Evolutionary conservation across 1,284 basidiomycete genomes (phyloP).

Genomic region (Schizophyllum amplum): DNA sequence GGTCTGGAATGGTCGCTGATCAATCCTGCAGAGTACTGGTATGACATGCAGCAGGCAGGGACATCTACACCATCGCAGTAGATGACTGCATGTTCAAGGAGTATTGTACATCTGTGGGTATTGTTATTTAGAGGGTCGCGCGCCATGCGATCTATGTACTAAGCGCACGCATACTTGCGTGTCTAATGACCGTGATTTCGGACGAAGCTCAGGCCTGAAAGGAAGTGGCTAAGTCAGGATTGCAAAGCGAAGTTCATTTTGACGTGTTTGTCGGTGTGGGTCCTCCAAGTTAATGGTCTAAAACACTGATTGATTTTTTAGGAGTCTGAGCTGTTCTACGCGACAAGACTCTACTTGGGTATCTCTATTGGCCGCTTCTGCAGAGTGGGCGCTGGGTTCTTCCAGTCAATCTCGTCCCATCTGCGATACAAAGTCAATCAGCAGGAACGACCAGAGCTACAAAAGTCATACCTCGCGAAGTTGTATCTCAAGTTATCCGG

Average conservation of each 20-base stretch:
- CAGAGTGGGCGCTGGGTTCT: neutral
- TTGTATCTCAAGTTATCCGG: conserved; percentile 45
- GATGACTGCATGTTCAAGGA: conserved; percentile 1
- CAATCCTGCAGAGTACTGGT: conserved; percentile 16
- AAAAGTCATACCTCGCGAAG: conserved; percentile 41
- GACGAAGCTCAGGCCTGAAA: too few relatives aligned
- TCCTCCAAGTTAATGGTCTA: too few relatives aligned
- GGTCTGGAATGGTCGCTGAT: conserved; percentile 4
- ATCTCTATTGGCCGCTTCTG: neutral
- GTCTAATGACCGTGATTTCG: too few relatives aligned
- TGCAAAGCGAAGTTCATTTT: too few relatives aligned
- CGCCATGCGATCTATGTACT: too few relatives aligned
- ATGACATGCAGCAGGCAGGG: conserved; percentile 8
- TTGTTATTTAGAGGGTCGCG: neutral
- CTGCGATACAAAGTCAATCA: neutral
- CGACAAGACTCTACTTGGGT: neutral
- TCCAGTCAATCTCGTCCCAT: neutral
- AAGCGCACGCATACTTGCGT: too few relatives aligned
- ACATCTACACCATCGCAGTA: neutral
- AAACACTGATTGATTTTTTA: too few relatives aligned
- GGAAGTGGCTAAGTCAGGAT: too few relatives aligned
- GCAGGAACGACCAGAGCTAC: neutral
- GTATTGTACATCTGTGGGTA: conserved; percentile 7
- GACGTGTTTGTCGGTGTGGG: too few relatives aligned
- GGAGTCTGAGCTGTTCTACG: too few relatives aligned